phyloP scores from a whole-genome alignment of 164 flowering plant species.

The Platanus orientalis region DNA sequence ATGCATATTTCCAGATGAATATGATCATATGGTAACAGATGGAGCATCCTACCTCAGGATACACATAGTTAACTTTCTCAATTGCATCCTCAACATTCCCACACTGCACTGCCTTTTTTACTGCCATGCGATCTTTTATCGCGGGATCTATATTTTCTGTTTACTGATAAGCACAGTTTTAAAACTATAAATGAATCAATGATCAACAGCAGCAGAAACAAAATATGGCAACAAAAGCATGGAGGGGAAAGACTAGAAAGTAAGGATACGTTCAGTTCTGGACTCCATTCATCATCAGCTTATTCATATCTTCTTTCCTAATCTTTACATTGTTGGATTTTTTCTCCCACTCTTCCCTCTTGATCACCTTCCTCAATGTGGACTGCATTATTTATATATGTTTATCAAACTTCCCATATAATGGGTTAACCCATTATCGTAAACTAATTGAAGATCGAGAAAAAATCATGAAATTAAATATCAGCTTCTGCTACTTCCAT shows the following conservation, averaged over 20 bases:
- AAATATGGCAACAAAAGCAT: not conserved
- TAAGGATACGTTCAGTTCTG: conserved; percentile 85
- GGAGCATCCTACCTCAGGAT: conserved; percentile 51
- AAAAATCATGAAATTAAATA: no score
- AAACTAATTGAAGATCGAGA: not conserved
- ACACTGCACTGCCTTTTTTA: conserved; percentile 81
- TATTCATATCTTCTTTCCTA: conserved; percentile 91
- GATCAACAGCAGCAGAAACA: not conserved
- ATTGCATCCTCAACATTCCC: conserved; percentile 96
- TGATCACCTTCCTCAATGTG: conserved; percentile 68
- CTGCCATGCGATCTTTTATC: conserved; percentile 86
- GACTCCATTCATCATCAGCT: conserved; percentile 81
- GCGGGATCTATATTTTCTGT: conserved; percentile 87
- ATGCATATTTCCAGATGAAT: not conserved
- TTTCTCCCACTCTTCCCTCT: conserved; percentile 91
- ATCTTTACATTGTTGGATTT: conserved; percentile 67
- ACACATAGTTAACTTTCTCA: conserved; percentile 59
- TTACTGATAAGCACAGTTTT: conserved; percentile 36
- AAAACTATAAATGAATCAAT: not conserved
- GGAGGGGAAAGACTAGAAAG: not conserved
- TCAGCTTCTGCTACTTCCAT: no score
- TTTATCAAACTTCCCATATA: not conserved
- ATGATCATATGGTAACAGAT: not conserved
- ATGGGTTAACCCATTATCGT: not conserved
- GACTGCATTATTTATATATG: conserved; percentile 30